phyloP scores from a whole-genome alignment of 2,329 filamentous ascomycete species.

The Pseudohalonectria lignicola region DNA sequence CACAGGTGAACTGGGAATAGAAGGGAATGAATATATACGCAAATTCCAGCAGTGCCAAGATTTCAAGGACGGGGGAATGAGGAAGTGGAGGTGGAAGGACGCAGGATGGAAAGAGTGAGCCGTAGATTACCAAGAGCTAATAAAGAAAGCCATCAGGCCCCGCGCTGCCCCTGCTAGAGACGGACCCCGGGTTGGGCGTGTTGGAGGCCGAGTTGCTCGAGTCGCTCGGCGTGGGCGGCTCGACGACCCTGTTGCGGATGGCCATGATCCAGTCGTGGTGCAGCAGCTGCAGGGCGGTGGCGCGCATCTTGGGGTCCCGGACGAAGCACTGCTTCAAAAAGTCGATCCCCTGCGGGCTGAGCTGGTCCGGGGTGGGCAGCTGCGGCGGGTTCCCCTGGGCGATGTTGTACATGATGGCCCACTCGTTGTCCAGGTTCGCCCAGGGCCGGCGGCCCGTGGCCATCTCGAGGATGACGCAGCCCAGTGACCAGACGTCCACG shows the following conservation, averaged over 20 bases:
- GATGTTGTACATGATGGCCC: slow-evolving; percentile 99
- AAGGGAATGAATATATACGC: too few relatives aligned
- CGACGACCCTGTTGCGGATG: slow-evolving; percentile 54
- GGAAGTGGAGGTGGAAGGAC: too few relatives aligned
- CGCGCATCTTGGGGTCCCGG: slow-evolving; percentile 67
- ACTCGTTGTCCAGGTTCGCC: slow-evolving; percentile 95
- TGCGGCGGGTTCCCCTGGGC: slow-evolving; percentile 90
- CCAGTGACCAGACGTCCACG: slow-evolving; percentile 92
- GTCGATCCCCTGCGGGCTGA: slow-evolving; percentile 75
- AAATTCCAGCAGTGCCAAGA: too few relatives aligned
- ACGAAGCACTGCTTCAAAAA: slow-evolving; percentile 83
- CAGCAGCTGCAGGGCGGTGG: slow-evolving; percentile 76
- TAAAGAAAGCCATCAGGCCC: too few relatives aligned
- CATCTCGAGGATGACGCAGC: slow-evolving; percentile 97
- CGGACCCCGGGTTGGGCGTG: too few relatives aligned
- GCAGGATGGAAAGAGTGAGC: too few relatives aligned
- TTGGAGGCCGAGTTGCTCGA: slow-evolving; percentile 38
- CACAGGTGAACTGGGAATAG: too few relatives aligned
- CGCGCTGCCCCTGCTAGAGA: too few relatives aligned
- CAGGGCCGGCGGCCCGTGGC: slow-evolving; percentile 88
- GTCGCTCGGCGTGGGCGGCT: slow-evolving; percentile 42
- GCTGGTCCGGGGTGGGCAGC: slow-evolving; percentile 70
- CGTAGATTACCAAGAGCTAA: too few relatives aligned
- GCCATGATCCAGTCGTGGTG: slow-evolving; percentile 85
- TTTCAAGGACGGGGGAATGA: too few relatives aligned